These are phyloP conservation scores for Letharia lupina DNA, from an alignment of 495 filamentous ascomycete species.

Conservation along the genomic window DNA sequence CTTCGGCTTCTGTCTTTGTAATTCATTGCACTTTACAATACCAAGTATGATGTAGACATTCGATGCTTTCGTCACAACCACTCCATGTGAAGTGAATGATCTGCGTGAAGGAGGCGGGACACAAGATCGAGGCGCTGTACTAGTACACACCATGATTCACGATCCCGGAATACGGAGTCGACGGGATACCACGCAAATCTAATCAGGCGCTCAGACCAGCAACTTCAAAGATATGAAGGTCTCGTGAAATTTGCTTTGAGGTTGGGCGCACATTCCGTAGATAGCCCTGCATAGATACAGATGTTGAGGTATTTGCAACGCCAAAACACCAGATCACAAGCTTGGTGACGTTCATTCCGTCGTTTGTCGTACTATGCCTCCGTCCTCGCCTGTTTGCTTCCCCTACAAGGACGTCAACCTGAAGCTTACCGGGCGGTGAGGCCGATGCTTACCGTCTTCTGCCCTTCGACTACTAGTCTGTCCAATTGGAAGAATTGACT, in stretches of 20 bases:
- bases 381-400: slow-evolving; percentile 61
- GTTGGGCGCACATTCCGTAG: background rate
- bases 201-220: background rate
- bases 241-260: background rate
- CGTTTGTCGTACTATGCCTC: slow-evolving; percentile 64
- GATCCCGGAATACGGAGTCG: background rate
- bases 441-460: slow-evolving; percentile 44
- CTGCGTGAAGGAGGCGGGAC: background rate
- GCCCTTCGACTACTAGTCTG: slow-evolving; percentile 85
- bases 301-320: slow-evolving; percentile 2
- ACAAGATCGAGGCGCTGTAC: background rate
- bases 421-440: background rate
- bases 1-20: background rate
- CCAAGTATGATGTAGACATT: background rate
- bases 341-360: slow-evolving; percentile 13
- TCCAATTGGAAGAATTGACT: slow-evolving; percentile 94
- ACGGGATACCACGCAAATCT: background rate
- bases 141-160: background rate
- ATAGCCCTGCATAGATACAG: background rate
- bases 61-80: background rate
- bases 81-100: background rate
- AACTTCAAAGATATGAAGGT: background rate
- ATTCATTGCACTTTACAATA: background rate
- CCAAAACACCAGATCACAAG: background rate
- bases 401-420: slow-evolving; percentile 43